Conservation (phyloP, 2,329 filamentous ascomycete species). For the Aspergillus carbonarius region DNA sequence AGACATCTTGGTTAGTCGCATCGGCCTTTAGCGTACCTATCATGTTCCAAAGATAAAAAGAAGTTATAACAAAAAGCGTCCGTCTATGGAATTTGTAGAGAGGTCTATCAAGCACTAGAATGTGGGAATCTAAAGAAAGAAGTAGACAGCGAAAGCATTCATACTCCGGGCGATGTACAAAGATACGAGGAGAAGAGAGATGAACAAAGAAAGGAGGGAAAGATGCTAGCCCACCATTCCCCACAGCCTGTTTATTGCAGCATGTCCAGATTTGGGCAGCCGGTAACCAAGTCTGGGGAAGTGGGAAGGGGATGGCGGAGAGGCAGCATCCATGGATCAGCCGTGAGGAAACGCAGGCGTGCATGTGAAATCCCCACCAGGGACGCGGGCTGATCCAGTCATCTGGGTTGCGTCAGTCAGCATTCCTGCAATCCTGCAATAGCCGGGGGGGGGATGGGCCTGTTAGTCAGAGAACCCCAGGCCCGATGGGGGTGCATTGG, state of each 20-base stretch:
- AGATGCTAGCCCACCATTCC: not conserved
- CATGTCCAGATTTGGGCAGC: not conserved
- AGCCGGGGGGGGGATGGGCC: not conserved
- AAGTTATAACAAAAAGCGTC: too few relatives aligned
- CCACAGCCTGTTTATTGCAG: not conserved
- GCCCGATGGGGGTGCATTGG: not conserved
- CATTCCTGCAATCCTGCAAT: not conserved
- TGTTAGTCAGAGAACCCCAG: not conserved
- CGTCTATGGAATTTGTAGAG: not conserved
- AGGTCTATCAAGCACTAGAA: not conserved
- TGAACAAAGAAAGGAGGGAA: not conserved
- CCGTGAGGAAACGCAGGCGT: not conserved
- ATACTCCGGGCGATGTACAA: too few relatives aligned
- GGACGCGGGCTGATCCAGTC: slow-evolving; percentile 1
- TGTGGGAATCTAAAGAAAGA: not conserved
- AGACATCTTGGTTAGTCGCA: too few relatives aligned
- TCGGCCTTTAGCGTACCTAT: slow-evolving; percentile 26
- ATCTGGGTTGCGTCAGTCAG: not conserved
- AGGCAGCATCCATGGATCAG: slow-evolving; percentile 1
- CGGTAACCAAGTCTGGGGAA: not conserved
- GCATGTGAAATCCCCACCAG: slow-evolving; percentile 12
- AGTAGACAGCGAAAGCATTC: not conserved
- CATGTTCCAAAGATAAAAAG: slow-evolving; percentile 23
- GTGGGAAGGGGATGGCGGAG: not conserved
- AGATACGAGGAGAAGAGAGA: not conserved